Conservation (phyloP, 1,139 yeast genomes). For the Geotrichum fermentans region DNA sequence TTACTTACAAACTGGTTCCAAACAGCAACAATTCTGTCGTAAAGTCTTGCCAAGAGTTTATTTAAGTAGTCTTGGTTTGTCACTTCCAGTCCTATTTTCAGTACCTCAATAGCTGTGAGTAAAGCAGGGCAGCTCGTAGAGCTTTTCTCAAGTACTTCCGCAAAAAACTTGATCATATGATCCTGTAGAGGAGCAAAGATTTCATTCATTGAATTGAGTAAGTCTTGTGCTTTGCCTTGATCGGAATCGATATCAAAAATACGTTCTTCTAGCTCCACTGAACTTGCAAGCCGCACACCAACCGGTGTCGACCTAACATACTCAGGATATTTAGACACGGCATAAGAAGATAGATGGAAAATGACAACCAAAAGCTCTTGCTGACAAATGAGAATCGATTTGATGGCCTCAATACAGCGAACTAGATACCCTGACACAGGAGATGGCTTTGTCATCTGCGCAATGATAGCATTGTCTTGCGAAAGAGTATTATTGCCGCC, state of each 20-base stretch:
- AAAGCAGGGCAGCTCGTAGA: constrained; percentile 44
- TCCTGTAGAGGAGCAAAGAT: constrained; percentile 55
- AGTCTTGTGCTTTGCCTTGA: constrained; percentile 51
- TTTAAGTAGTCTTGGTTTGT: constrained; percentile 66
- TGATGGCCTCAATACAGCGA: constrained; percentile 35
- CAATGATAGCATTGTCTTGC: constrained; percentile 8
- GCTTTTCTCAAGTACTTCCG: constrained; percentile 36
- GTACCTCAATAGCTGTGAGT: constrained; percentile 41
- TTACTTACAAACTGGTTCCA: constrained; percentile 60
- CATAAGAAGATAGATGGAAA: constrained; percentile 60
- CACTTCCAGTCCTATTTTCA: constrained; percentile 40
- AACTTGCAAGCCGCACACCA: constrained; percentile 32
- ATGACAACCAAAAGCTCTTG: constrained; percentile 62
- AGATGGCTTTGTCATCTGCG: constrained; percentile 15
- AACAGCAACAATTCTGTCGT: constrained; percentile 47
- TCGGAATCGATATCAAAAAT: constrained; percentile 47
- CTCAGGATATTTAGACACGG: constrained; percentile 45
- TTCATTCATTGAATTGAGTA: constrained; percentile 48
- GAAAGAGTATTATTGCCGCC: background rate
- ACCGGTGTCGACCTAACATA: constrained; percentile 44
- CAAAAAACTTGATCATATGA: constrained; percentile 39
- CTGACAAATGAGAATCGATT: constrained; percentile 48
- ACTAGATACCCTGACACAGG: constrained; percentile 21
- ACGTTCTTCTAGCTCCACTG: constrained; percentile 27
- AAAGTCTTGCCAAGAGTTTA: constrained; percentile 48